Evolutionary conservation across 2,329 filamentous ascomycete genomes (phyloP), one percentile per base, ranked within the genome.

Genomic region (Aspergillus brunneoviolaceus): DNA sequence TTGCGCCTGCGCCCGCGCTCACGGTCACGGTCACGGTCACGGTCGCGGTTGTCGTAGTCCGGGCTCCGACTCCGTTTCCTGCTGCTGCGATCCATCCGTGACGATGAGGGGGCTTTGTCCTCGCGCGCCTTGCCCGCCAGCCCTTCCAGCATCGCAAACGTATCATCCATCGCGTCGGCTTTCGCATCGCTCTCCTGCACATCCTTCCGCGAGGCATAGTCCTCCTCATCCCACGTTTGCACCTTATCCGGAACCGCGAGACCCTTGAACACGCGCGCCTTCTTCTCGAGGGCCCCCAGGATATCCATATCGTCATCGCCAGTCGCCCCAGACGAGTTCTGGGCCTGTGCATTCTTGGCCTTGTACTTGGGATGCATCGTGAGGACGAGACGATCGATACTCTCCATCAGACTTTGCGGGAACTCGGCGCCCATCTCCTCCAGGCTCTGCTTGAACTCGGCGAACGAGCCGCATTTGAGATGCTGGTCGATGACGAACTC

Each of bases 401-500:
- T 97, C 74, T 96, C 91, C 58, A 96, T 84, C 68, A 99, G 80
- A 78, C 91, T 96, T 58, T 87, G 84, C 0, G 93, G 92, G 65
- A 97, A 96, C 49, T 89, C 92, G 63, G 89, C 91, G 58, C 90
- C 91, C 77, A 96, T 87, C 31, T 83, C 85, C 66, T 88, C 85
- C 66, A 98, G 83, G 72, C 87, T 87, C 66, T 82, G 80, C 79
- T 90, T 90, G 80, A 98, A 99, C 29, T 90, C 87, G 55, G 83
- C 77, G 59, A 91, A 81, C 29, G 84, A 84, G 55, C 82, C 83
- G 79, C 87, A 90, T 83, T 93, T 86, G 74, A 89, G 78, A 69
- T 96, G 91, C 74, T 96, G 90, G 63, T 90, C 90, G 72, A 99
- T 96, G 70, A 99, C 87, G 73, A 96, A 99, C 77, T 99, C 95